Conservation (phyloP, 306 rosid genomes). For the Mimosa pudica region DNA sequence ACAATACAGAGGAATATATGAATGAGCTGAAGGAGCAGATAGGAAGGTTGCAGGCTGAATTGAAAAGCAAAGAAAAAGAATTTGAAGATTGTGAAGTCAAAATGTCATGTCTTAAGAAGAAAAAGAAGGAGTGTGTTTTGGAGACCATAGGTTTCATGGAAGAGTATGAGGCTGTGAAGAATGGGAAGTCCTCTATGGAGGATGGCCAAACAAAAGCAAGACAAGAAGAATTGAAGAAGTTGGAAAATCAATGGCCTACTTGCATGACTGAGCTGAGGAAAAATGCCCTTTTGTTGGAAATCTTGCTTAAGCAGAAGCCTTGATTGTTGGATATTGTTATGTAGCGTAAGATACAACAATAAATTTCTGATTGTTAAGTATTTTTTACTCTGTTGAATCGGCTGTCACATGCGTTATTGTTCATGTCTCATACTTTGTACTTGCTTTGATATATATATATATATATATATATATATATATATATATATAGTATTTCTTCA, state of each 20-base stretch:
- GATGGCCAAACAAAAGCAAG: background rate
- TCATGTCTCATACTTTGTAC: too few relatives aligned
- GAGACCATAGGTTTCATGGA: background rate
- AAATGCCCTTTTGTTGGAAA: background rate
- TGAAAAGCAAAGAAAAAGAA: background rate
- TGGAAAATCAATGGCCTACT: background rate
- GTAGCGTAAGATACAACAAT: too few relatives aligned
- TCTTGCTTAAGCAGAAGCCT: background rate
- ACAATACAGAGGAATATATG: background rate
- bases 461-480: too few relatives aligned
- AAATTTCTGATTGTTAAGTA: too few relatives aligned
- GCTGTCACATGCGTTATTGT: too few relatives aligned
- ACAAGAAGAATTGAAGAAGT: background rate
- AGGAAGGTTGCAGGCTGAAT: background rate
- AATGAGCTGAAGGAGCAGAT: background rate
- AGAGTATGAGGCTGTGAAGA: background rate
- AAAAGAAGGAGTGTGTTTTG: background rate
- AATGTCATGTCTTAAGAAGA: background rate
- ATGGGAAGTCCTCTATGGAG: background rate
- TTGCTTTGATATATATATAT: too few relatives aligned
- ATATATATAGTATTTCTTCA: too few relatives aligned
- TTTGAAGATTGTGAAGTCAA: background rate
- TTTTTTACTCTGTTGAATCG: too few relatives aligned
- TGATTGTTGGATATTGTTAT: background rate
- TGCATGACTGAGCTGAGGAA: background rate